A percentile compares a stretch with the other conserved stretches of the same genome.
These are phyloP conservation scores for Chenopodium suecicum DNA, from an alignment of 148 eudicot species.

Conservation along the genomic window DNA sequence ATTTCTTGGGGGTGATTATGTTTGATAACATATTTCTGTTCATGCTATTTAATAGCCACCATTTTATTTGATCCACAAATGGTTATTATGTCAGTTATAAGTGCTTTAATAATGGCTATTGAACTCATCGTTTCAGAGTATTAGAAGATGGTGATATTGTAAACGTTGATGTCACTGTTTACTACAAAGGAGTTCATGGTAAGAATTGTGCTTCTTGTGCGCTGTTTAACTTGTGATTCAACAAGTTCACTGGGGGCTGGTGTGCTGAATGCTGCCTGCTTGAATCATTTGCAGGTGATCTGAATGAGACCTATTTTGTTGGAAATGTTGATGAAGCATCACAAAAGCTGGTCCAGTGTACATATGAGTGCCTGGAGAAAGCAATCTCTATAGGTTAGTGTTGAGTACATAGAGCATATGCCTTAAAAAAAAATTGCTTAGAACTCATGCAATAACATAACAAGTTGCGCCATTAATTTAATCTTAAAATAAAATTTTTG, in stretches of 20 bases:
- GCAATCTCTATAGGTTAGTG: slow-evolving; percentile 83
- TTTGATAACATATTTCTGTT: neutral
- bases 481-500: neutral
- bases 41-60: neutral
- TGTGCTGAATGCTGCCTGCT: slow-evolving; percentile 8
- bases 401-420: neutral
- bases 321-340: slow-evolving; percentile 96
- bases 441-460: neutral
- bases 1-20: neutral
- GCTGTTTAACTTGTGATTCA: neutral
- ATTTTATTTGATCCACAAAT: slow-evolving; percentile 7
- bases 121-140: slow-evolving; percentile 55
- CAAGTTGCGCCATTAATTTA: neutral
- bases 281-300: slow-evolving; percentile 66
- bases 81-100: neutral
- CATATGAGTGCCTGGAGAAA: slow-evolving; percentile 97
- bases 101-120: slow-evolving; percentile 13
- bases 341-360: slow-evolving; percentile 69
- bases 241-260: neutral
- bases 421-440: neutral
- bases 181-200: slow-evolving; percentile 97
- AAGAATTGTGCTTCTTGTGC: slow-evolving; percentile 22
- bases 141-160: slow-evolving; percentile 98
- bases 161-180: slow-evolving; percentile 91
- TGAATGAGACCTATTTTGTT: slow-evolving; percentile 96